These are phyloP conservation scores for Neonectria neomacrospora DNA, from an alignment of 2,329 filamentous ascomycete species.

Conservation along the genomic window DNA sequence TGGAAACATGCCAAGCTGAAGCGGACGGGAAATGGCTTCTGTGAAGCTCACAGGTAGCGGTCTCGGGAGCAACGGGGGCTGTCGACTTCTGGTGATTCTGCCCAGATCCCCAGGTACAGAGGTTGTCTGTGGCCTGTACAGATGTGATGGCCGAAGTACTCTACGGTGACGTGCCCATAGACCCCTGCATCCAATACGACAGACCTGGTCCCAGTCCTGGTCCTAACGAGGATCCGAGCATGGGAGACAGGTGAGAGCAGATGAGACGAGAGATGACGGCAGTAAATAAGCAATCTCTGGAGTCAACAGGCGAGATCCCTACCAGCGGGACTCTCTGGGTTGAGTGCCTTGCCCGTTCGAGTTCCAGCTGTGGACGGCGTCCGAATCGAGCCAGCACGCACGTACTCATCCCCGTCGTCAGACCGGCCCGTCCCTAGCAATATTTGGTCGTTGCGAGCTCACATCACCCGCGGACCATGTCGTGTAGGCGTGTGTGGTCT, in stretches of 20 bases:
- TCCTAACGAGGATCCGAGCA: conserved; percentile 17
- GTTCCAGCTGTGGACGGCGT: conserved; percentile 22
- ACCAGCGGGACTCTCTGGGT: conserved; percentile 30
- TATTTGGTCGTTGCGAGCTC: conserved; percentile 29
- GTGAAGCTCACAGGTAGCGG: conserved; percentile 19
- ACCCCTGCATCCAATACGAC: conserved; percentile 17
- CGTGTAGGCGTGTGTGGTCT: conserved; percentile 22
- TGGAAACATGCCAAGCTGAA: neutral
- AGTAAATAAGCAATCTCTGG: conserved; percentile 38
- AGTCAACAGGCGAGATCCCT: conserved; percentile 34
- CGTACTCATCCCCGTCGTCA: conserved; percentile 36
- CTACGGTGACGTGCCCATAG: conserved; percentile 19
- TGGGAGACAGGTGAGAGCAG: conserved; percentile 21
- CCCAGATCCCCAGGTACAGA: conserved; percentile 9
- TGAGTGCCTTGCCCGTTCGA: conserved; percentile 30
- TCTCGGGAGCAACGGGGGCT: conserved; percentile 31
- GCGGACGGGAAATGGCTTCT: conserved; percentile 14
- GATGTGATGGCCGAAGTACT: conserved; percentile 12
- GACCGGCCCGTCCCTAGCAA: conserved; percentile 46
- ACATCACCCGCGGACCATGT: conserved; percentile 6
- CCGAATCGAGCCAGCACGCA: conserved; percentile 32
- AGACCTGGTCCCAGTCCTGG: conserved; percentile 9
- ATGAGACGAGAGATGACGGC: conserved; percentile 34
- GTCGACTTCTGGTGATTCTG: neutral
- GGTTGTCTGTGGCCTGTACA: conserved; percentile 1